These are phyloP conservation scores for Rhodamnia rubescens DNA, from an alignment of 345 rosid genomes.

Conservation along the genomic window DNA sequence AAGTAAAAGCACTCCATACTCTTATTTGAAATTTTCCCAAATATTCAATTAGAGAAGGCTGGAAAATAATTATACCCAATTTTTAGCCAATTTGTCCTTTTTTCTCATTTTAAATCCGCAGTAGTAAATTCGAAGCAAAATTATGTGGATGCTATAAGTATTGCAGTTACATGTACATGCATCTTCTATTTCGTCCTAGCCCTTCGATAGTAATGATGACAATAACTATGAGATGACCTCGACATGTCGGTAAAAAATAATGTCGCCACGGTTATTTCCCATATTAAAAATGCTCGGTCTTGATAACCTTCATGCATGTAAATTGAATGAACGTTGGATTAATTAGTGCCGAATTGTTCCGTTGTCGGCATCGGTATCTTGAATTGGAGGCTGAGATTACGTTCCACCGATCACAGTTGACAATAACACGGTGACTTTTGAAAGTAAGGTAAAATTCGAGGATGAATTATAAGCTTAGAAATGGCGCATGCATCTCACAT, in stretches of 20 bases:
- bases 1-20: no score
- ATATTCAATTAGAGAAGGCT: no score
- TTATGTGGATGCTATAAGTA: background rate
- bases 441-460: background rate
- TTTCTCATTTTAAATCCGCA: background rate
- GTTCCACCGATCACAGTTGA: background rate
- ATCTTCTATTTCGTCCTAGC: background rate
- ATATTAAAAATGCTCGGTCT: background rate
- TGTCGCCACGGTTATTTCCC: background rate
- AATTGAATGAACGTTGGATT: background rate
- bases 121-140: background rate
- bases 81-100: background rate
- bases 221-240: background rate
- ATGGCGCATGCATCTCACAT: background rate
- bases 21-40: no score
- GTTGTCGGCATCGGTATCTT: background rate
- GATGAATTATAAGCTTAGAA: background rate
- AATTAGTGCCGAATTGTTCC: background rate
- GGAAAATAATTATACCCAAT: background rate
- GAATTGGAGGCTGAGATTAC: accelerated
- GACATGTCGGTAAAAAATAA: background rate
- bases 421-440: background rate
- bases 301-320: background rate
- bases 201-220: background rate
- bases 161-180: background rate